phyloP scores from a whole-genome alignment of 2,329 filamentous ascomycete species.

The Apiospora pterosperma region DNA sequence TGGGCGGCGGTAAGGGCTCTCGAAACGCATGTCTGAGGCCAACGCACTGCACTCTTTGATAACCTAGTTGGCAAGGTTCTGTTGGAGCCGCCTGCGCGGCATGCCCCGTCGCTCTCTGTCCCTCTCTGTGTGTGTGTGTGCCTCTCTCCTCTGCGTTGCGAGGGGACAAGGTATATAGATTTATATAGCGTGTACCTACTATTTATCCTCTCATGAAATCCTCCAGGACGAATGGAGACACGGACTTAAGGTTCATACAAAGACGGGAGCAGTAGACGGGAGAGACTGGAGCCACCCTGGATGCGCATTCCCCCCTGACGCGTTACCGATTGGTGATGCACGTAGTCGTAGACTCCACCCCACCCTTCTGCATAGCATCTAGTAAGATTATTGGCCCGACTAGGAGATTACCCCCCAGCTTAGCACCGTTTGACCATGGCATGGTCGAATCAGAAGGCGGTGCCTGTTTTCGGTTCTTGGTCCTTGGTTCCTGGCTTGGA shows the following conservation, averaged over 20 bases:
- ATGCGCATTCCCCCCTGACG: background rate
- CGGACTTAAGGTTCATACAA: background rate
- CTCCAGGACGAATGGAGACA: background rate
- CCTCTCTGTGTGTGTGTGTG: background rate
- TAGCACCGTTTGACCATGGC: slow-evolving; percentile 8
- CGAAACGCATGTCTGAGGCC: background rate
- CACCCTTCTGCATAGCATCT: background rate
- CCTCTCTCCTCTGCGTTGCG: too few species aligned
- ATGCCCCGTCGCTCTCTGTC: background rate
- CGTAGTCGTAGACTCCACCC: too few species aligned
- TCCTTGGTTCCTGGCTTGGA: background rate
- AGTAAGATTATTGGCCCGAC: slow-evolving; percentile 2
- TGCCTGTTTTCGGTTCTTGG: slow-evolving; percentile 15
- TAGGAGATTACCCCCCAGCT: slow-evolving; percentile 7
- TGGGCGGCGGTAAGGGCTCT: background rate
- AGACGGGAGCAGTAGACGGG: background rate
- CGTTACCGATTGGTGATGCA: slow-evolving; percentile 1
- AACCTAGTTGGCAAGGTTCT: background rate
- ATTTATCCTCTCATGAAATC: background rate
- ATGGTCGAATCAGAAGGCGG: slow-evolving; percentile 21
- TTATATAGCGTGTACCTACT: too few species aligned
- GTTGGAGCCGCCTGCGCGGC: background rate
- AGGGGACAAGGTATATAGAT: too few species aligned
- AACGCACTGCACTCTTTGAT: background rate
- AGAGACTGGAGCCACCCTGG: background rate